Percentiles rank a stretch among this genome's conserved stretches.
Conservation (phyloP, 2,329 filamentous ascomycete genomes). For the Cladophialophora bantiana region DNA sequence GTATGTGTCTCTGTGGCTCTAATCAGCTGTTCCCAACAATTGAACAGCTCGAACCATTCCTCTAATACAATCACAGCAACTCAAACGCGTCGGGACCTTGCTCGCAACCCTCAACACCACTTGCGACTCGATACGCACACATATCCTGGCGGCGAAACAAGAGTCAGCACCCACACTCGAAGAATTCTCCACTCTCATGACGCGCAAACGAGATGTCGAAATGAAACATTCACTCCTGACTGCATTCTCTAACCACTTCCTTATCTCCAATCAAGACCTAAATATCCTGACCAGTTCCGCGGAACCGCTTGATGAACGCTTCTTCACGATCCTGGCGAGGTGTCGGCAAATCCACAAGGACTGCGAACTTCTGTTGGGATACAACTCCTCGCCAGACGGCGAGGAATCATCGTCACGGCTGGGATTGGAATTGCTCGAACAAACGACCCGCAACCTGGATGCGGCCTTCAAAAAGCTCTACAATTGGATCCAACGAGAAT, state of each 20-base stretch:
- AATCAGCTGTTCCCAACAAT: not conserved
- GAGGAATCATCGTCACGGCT: constrained; percentile 73
- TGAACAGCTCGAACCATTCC: not conserved
- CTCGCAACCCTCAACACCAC: constrained; percentile 79
- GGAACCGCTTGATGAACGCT: constrained; percentile 83
- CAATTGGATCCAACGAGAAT: constrained; percentile 91
- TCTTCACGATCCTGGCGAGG: constrained; percentile 78
- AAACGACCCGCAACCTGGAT: constrained; percentile 85
- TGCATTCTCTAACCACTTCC: constrained; percentile 81
- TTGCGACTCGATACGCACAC: constrained; percentile 79
- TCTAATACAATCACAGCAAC: constrained; percentile 66
- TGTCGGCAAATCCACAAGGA: constrained; percentile 89
- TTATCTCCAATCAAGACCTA: constrained; percentile 81
- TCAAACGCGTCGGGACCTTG: constrained; percentile 80
- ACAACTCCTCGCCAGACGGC: constrained; percentile 73
- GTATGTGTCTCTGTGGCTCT: constrained; percentile 55
- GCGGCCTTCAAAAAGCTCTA: constrained; percentile 94
- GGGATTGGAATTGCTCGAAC: constrained; percentile 88
- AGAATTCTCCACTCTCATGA: constrained; percentile 76
- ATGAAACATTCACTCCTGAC: constrained; percentile 80
- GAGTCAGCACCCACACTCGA: constrained; percentile 77
- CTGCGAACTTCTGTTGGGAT: constrained; percentile 85
- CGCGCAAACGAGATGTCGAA: constrained; percentile 75
- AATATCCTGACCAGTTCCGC: constrained; percentile 76
- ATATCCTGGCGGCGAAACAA: constrained; percentile 75